These are phyloP conservation scores for Hypoxylon cercidicola DNA, from an alignment of 495 filamentous ascomycete genomes.

Conservation along the genomic window DNA sequence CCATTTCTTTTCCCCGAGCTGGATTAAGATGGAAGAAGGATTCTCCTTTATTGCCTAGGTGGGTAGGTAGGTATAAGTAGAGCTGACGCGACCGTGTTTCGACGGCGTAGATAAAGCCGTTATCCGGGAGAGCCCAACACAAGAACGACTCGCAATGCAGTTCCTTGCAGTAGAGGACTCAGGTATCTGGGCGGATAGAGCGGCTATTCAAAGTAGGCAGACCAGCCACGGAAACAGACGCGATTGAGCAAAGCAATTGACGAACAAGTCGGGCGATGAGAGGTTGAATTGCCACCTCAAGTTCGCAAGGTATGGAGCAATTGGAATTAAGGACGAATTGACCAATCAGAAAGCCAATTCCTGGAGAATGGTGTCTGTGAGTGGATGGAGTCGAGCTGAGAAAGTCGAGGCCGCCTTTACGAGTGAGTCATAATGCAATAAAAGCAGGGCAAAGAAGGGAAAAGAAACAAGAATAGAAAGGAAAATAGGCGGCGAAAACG, in stretches of 20 bases:
- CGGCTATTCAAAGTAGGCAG: conserved; percentile 27
- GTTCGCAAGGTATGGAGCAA: conserved; percentile 22
- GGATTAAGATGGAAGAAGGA: conserved; percentile 16
- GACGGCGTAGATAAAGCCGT: conserved; percentile 29
- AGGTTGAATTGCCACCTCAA: conserved; percentile 31
- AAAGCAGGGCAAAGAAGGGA: conserved; percentile 28
- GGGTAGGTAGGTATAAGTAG: conserved; percentile 36
- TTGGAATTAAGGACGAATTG: conserved; percentile 39
- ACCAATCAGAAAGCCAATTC: conserved; percentile 41
- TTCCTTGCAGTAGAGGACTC: conserved; percentile 26
- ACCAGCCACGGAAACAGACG: conserved; percentile 17
- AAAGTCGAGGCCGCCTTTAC: conserved; percentile 11
- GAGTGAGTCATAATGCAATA: conserved; percentile 39
- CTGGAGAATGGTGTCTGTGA: conserved; percentile 21
- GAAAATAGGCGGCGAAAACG: background rate
- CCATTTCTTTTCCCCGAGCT: conserved; percentile 12
- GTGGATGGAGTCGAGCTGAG: conserved; percentile 43
- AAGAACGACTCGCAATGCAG: conserved; percentile 16
- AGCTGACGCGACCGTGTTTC: conserved; percentile 35
- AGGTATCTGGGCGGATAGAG: conserved; percentile 32
- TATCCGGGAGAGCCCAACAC: conserved; percentile 27
- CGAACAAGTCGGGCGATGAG: conserved; percentile 9
- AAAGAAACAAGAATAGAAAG: conserved; percentile 17
- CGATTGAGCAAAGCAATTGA: conserved; percentile 38
- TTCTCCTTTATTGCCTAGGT: conserved; percentile 31